phyloP scores from a whole-genome alignment of 2,329 filamentous ascomycete species.

The Graphilbum ipis-grandicollis region DNA sequence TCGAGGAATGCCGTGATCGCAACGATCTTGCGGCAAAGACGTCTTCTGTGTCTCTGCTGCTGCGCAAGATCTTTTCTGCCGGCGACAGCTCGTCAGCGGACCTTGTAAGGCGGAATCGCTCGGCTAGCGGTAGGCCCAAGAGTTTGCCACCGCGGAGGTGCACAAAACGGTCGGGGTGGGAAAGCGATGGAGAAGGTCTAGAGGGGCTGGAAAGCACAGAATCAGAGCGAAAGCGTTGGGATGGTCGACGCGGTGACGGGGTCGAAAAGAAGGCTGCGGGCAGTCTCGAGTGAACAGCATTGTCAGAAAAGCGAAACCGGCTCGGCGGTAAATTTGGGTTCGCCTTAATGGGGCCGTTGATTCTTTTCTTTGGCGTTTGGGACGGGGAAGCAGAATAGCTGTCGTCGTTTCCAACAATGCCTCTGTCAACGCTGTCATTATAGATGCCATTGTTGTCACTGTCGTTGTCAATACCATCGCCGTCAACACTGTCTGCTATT shows the following conservation, averaged over 20 bases:
- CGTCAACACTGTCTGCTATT: no score
- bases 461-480: no score
- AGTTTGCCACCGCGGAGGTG: constrained; percentile 19
- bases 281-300: constrained; percentile 1
- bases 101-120: constrained; percentile 30
- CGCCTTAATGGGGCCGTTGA: neutral
- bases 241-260: neutral
- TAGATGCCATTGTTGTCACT: no score
- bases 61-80: constrained; percentile 26
- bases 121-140: constrained; percentile 15
- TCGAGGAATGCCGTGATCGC: constrained; percentile 10
- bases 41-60: constrained; percentile 22
- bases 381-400: neutral
- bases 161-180: constrained; percentile 31
- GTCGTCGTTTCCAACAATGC: no score
- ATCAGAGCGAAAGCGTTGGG: constrained; percentile 11
- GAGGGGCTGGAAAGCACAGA: constrained; percentile 5
- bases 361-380: neutral
- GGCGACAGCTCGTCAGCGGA: constrained; percentile 21
- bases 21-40: constrained; percentile 22
- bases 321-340: neutral
- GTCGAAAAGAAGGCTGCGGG: constrained; percentile 7
- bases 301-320: neutral
- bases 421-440: no score
- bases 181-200: constrained; percentile 7